These are phyloP conservation scores for Haplographium delicatum DNA, from an alignment of 495 filamentous ascomycete genomes.

Conservation along the genomic window DNA sequence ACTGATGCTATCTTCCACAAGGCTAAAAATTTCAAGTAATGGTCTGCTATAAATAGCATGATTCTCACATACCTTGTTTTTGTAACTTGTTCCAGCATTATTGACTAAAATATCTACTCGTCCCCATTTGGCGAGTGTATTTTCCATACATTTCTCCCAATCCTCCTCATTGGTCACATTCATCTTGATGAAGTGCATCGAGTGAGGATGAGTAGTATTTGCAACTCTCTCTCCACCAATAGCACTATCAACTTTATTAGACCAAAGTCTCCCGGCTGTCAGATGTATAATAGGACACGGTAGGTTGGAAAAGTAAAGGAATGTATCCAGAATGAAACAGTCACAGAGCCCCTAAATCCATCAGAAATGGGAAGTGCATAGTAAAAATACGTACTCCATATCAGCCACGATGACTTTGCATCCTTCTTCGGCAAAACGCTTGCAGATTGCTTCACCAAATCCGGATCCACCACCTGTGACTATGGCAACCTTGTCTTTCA, in stretches of 20 bases:
- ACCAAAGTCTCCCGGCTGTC: too few species aligned
- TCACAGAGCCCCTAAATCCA: too few species aligned
- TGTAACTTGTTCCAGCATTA: slow-evolving; percentile 67
- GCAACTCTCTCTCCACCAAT: slow-evolving; percentile 45
- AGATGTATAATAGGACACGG: too few species aligned
- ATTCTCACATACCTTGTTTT: slow-evolving; percentile 46
- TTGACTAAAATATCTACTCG: slow-evolving; percentile 57
- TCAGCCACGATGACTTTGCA: slow-evolving; percentile 54
- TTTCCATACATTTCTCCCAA: slow-evolving; percentile 43
- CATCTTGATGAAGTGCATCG: slow-evolving; percentile 40
- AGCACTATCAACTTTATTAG: slow-evolving; percentile 7
- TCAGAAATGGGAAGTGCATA: too few species aligned
- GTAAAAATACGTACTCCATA: slow-evolving; percentile 36
- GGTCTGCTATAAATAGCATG: neutral
- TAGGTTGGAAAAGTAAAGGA: too few species aligned
- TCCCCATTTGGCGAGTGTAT: slow-evolving; percentile 44
- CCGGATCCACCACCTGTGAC: slow-evolving; percentile 50
- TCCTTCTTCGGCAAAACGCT: slow-evolving; percentile 52
- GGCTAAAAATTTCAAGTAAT: neutral
- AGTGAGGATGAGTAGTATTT: slow-evolving; percentile 26
- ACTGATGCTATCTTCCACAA: neutral
- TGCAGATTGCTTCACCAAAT: slow-evolving; percentile 54
- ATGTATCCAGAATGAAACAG: too few species aligned
- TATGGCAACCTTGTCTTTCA: slow-evolving; percentile 47
- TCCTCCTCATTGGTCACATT: slow-evolving; percentile 47